These are phyloP conservation scores for Platanthera zijinensis DNA, from an alignment of 106 monocot species.

Conservation along the genomic window DNA sequence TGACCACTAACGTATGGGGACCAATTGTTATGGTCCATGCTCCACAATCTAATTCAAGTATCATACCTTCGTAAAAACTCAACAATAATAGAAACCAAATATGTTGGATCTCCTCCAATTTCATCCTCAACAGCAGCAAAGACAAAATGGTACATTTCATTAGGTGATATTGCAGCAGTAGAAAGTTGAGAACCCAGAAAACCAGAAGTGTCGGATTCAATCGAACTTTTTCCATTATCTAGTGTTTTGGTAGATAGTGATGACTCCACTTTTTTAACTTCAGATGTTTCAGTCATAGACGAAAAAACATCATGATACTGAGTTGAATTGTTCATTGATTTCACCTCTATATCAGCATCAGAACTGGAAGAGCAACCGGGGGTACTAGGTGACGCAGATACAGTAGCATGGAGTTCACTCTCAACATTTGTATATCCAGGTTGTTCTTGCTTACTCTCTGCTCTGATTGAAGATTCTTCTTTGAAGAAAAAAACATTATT, in stretches of 20 bases:
- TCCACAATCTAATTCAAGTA: background rate
- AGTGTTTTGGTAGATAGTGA: conserved; percentile 14
- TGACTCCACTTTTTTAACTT: conserved; percentile 19
- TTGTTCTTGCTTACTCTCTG: conserved; percentile 15
- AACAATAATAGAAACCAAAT: conserved; percentile 63
- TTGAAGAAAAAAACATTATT: conserved; percentile 8
- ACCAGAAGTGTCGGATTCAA: conserved; percentile 23
- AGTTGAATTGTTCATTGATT: conserved; percentile 7
- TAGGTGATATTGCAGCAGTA: conserved; percentile 67
- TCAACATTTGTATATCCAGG: conserved; percentile 3
- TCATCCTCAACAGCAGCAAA: conserved; percentile 78
- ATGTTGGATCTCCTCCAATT: conserved; percentile 79
- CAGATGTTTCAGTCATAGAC: conserved; percentile 11
- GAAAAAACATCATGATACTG: conserved; percentile 7
- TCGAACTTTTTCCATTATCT: conserved; percentile 13
- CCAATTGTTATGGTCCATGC: too few species aligned
- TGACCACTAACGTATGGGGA: too few species aligned
- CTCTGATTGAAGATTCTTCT: conserved; percentile 14
- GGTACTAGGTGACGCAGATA: conserved; percentile 4
- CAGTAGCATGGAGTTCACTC: conserved; percentile 20
- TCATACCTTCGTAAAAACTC: conserved; percentile 77
- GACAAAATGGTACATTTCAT: conserved; percentile 75
- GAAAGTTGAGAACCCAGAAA: conserved; percentile 21
- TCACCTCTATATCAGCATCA: conserved; percentile 22
- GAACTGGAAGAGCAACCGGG: conserved; percentile 25